Base-by-base conservation (phyloP, 371 early-diverging fungal genomes). In the Parasitella parasitica region DNA sequence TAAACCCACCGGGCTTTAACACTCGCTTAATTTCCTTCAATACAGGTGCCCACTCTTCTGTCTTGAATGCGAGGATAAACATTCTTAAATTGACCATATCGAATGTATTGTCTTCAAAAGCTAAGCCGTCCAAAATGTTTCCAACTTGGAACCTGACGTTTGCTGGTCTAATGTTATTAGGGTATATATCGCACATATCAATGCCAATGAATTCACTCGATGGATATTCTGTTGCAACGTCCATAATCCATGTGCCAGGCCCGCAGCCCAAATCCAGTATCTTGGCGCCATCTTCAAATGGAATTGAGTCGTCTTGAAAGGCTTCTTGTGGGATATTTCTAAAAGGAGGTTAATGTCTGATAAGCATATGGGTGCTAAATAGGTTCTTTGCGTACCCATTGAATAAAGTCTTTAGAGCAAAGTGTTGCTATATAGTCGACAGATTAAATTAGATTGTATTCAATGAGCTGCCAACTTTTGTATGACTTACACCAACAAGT, bases 61-160 rank as follows among this genome's bases (percentile, higher is more conserved):
- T 68, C 5, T 69, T 75, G 18, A 84, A 65, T 7, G 80, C 84
- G 26, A 81, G 58, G 26, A 80, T 77, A 63, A 85, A 78, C 28
- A 86, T 76, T 27, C 85, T 71, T 50, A 86, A 69, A 50, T 84
- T 75, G 12, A 85, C 75, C 60, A 85, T 72, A 59, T 87, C 88
- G 61, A 87, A 86, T 2, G 78, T 73, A 32, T 83, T 73, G 53
- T 86, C 83, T 7, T 77, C 72, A 53, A 84, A 87, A 7, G 81
- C 76, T 22, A 87, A 64, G 2, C 81, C 67, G 22, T 83, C 77
- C 28, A 80, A 49, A 0, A 81, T 67, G 56, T 87, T 81, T 20
- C 67, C 79, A 9, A 71, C 46, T 22, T 68, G 39, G 35, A 83
- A 83, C 20, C 55, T 35, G 12, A 78, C 78, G 36, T 83, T 83